Evolutionary conservation across 352 stramenopile species (phyloP), one percentile per base, ranked within the genome.

Genomic region (Phytophthora foliorum): DNA sequence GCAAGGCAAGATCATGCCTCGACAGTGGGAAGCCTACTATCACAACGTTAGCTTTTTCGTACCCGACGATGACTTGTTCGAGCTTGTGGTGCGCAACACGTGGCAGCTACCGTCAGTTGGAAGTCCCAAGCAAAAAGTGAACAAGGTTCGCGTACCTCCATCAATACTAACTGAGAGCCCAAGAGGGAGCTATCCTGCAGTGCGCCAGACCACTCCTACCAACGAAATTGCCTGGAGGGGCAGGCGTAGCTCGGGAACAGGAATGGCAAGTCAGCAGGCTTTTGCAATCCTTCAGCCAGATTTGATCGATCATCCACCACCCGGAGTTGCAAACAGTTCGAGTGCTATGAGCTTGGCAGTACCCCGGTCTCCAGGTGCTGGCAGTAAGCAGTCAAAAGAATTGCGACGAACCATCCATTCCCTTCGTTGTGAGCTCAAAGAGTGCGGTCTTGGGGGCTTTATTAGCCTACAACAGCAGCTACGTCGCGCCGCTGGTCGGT

Each of bases 1-100:
- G 0, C 45, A 73, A 29, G 74, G 69, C 24, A 80, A 77, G 53
- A 81, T 92, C 46, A 66, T 74, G 10, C 75, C 69, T 16, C 31
- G 57, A 14, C 82, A 92, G 49, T 92, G 82, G 82, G 74, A 87
- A 57, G 69, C 90, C 19, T 98, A 98, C 71, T 98, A 98, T 80
- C 78, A 92, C 45, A 96, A 96, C 59, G 78, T 98, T 5, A 91
- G 85, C 57, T 93, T 93, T 41, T 89, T 90, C 45, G 87, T 98
- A 48, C 69, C 76, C 7, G 82, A 94, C 77, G 92, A 98, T 72
- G 89, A 97, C 36, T 93, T 97, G 54, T 98, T 97, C 57, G 88
- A 97, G 63, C 77, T 95, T 27, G 88, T 97, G 64, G 74, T 98
- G 34, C 86, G 89, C 60, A 97, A 97, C 62, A 90, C 89, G 11